Evolutionary conservation across 306 rosid genomes (phyloP), one percentile per base, ranked within the genome.

Genomic region (Casuarina cunninghamiana): DNA sequence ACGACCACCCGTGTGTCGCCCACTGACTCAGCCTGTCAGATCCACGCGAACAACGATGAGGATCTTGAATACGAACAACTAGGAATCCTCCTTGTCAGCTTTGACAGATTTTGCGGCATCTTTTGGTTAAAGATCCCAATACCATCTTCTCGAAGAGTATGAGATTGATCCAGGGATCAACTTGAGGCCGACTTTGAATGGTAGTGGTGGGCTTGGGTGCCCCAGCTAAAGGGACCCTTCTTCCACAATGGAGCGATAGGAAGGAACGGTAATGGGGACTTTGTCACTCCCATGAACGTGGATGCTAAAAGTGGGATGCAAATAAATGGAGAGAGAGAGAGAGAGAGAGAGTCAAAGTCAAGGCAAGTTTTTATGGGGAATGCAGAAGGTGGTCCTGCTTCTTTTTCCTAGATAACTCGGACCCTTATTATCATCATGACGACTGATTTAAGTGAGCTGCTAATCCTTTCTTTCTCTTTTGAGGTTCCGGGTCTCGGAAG

Each of bases 51-150:
- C 42, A 26, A 45, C 42, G 35, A 66, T n/a, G 71, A 48, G 75
- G 76, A 63, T 49, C 68, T 37, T 46, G 53, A 71, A 15, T 72
- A 76, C 53, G 72, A 76, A 80, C 83, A 83, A 83, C 86, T 72
- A 76, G 78, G 92, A 89, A 89, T 89, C 93, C 87, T 84, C 71
- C 81, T 80, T 81, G 84, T 75, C 84, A 79, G 71, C 80, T 81
- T 84, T 89, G 69, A 76, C 77, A 81, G 86, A 86, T 83, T 82
- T 63, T 19, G 13, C 17, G 35, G 71, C 75, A 75, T 54, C 43
- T 49, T 38, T 71, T 35, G 35, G 37, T 63, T 53, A 79, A 81
- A 86, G 90, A 90, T 90, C 84, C 95, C 90, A 88, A 79, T 83
- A 67, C 85, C 83, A 86, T 92, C 91, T 85, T 78, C 84, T 80